Base-by-base conservation (phyloP, 2,329 filamentous ascomycete genomes). In the Bipolaris victoriae region DNA sequence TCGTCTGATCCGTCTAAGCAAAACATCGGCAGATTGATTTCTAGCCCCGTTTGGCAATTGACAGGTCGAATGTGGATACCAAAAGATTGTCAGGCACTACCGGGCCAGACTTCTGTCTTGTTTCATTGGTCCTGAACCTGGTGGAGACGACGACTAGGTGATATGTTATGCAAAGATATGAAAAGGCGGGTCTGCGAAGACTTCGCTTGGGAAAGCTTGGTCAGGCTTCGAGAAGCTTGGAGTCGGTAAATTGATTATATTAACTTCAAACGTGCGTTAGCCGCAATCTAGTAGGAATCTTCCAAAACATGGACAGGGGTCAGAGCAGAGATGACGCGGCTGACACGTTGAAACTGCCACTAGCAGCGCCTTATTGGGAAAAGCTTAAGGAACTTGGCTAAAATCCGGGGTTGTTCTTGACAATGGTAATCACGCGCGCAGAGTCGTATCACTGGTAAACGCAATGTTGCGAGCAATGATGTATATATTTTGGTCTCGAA, bases 141-240 rank as follows among this genome's bases (percentile, higher is more conserved):
- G 16, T 10, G 13, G 13, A 44, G 15, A 5, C 15, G 13, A 29
- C 41, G 2, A 44, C 41, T 7, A 18, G 24, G 24, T 29, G n/a
- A 10, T 10, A 44, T 29, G 10, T 44, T 44, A 31, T 16, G 15
- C 22, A 44, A 5, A 22, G 15, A 11, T 24, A 44, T 29, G 24
- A 29, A 44, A 29, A 29, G 41, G 15, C 9, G 5, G 41, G 10
- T 4, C 15, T 26, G 41, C 41, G 41, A 29, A 44, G 41, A 44
- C 41, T 29, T 16, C 41, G 13, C 13, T 11, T n/a, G 2, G 41
- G 29, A 44, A 44, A 44, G 41, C 41, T 44, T 44, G 24, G 41
- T 44, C 41, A 29, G 20, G 41, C 41, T 44, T 44, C 41, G 24
- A 29, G 41, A 44, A 44, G 41, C 41, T 44, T 44, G 15, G 15